Percentiles rank a stretch among this genome's conserved stretches.
Evolutionary conservation across 2,329 filamentous ascomycete species (phyloP).

Genomic region (Coleophoma crateriformis): DNA sequence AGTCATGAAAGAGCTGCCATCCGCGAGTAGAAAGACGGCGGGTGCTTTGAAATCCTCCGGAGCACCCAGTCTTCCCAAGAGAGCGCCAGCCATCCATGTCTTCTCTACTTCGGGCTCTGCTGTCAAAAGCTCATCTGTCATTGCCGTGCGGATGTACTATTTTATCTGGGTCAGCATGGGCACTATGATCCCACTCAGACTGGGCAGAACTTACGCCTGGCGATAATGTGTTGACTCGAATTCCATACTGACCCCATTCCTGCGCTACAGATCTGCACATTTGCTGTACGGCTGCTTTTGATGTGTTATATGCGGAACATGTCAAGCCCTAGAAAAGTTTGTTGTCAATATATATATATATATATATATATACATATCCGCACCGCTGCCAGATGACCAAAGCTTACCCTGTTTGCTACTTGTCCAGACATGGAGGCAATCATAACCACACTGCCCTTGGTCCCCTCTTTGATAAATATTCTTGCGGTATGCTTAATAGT

Average conservation of each 20-base stretch:
- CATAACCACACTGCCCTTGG: constrained; percentile 42
- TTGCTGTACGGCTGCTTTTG: constrained; percentile 56
- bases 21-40: constrained; percentile 58
- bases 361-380: too few relatives aligned
- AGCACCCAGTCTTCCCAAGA: constrained; percentile 63
- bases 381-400: background rate
- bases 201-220: constrained; percentile 34
- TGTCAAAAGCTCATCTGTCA: constrained; percentile 39
- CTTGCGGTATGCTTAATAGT: constrained; percentile 66
- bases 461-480: constrained; percentile 39
- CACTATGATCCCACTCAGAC: too few relatives aligned
- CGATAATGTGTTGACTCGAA: constrained; percentile 60
- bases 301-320: constrained; percentile 59
- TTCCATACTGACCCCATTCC: constrained; percentile 57
- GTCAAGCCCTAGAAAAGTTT: constrained; percentile 40
- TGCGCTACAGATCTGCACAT: constrained; percentile 51
- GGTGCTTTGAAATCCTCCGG: constrained; percentile 66
- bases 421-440: constrained; percentile 41
- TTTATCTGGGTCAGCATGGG: too few relatives aligned
- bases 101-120: constrained; percentile 27
- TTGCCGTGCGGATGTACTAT: constrained; percentile 40
- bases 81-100: constrained; percentile 76
- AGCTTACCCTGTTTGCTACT: constrained; percentile 13
- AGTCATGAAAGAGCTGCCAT: constrained; percentile 63
- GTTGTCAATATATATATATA: background rate